Evolutionary conservation across 2,329 filamentous ascomycete species (phyloP).

Genomic region (Alternaria ethzedia): DNA sequence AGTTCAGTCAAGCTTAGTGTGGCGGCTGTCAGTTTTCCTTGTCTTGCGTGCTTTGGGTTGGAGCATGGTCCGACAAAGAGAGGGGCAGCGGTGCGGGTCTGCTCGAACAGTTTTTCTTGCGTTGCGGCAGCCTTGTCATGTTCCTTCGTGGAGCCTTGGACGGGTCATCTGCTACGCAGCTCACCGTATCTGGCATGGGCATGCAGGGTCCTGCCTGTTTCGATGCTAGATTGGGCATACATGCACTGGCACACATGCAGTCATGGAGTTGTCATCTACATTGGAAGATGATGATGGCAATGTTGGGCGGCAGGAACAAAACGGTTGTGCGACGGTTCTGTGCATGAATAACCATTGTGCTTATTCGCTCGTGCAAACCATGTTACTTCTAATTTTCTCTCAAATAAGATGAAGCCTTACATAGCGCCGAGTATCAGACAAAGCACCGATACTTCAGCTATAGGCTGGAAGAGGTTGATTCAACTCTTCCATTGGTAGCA

Average conservation of each 20-base stretch:
- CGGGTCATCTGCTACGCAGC: not conserved
- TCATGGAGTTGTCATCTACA: not conserved
- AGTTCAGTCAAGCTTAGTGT: not conserved
- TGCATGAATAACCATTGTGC: not conserved
- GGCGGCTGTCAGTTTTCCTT: not conserved
- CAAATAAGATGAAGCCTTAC: constrained; percentile 3
- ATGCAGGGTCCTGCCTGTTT: constrained; percentile 9
- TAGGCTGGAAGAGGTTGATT: constrained; percentile 1
- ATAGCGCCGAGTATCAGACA: constrained; percentile 3
- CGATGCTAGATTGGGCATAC: constrained; percentile 2
- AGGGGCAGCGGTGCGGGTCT: not conserved
- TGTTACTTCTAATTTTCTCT: constrained; percentile 2
- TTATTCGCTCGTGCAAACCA: not conserved
- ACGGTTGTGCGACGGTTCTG: not conserved
- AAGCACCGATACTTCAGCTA: constrained; percentile 2
- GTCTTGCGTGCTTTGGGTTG: not conserved
- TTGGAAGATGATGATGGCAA: not conserved
- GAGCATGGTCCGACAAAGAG: not conserved
- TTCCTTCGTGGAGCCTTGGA: not conserved
- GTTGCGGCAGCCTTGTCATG: constrained; percentile 3
- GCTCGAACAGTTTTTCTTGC: constrained; percentile 1
- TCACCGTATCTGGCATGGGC: constrained; percentile 2
- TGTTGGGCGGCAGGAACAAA: not conserved
- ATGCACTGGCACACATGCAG: constrained; percentile 2
- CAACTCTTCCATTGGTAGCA: not conserved